These are phyloP conservation scores for Oxytropis ochrocephala DNA, from an alignment of 306 rosid species.

Conservation along the genomic window DNA sequence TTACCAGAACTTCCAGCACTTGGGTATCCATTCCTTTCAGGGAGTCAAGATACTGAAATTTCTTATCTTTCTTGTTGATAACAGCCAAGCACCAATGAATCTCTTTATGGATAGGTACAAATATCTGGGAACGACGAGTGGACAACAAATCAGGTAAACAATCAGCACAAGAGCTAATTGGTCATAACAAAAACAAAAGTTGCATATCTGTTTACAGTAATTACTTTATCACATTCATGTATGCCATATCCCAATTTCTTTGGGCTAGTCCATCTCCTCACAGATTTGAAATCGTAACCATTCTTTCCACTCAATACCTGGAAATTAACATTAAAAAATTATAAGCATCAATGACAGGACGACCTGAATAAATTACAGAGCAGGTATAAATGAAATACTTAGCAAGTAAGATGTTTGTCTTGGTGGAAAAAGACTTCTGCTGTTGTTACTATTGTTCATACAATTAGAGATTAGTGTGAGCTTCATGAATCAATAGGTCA, in stretches of 20 bases:
- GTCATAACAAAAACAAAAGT: background rate
- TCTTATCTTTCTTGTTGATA: slow-evolving; percentile 73
- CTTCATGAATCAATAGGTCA: background rate
- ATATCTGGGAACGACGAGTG: slow-evolving; percentile 45
- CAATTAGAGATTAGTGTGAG: background rate
- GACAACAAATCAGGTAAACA: background rate
- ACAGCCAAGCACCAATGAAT: slow-evolving; percentile 92
- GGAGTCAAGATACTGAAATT: slow-evolving; percentile 91
- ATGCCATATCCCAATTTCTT: slow-evolving; percentile 78
- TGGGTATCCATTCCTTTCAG: slow-evolving; percentile 50
- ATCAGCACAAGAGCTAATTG: background rate
- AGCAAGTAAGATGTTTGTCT: background rate
- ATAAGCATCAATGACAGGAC: slow-evolving; percentile 13
- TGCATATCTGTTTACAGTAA: background rate
- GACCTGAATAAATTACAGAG: slow-evolving; percentile 10
- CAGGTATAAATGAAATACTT: background rate
- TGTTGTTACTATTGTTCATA: background rate
- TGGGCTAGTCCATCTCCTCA: slow-evolving; percentile 85
- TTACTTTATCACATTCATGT: slow-evolving; percentile 83
- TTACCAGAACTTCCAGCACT: slow-evolving; percentile 70
- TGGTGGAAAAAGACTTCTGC: background rate
- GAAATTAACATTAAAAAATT: slow-evolving; percentile 3
- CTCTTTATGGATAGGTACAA: slow-evolving; percentile 81
- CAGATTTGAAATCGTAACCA: slow-evolving; percentile 81
- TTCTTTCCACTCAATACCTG: slow-evolving; percentile 60